Base-by-base conservation (phyloP, 106 monocot species). In the Acorus calamus region DNA sequence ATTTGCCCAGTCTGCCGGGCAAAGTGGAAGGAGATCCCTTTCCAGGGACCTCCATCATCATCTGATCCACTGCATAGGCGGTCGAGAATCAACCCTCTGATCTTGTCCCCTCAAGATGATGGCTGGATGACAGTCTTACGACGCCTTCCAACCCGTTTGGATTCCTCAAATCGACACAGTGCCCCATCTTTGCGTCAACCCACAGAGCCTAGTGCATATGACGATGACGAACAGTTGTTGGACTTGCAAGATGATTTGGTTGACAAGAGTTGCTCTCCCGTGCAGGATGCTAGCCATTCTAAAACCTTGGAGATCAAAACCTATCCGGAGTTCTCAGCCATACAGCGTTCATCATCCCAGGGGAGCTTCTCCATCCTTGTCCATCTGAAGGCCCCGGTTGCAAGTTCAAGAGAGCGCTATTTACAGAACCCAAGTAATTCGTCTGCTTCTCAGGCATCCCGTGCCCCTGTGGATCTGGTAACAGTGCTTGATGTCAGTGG, bases 401-500 rank as follows among this genome's bases (percentile, higher is more conserved):
- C 83, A 62, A 56, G 13, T 49, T 49, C 49, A 8, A 71, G 7
- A 41, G 54, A 66, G 5, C 50, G 14, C 2, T 50, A 59, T 42
- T 48, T 1, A 43, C 5, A 64, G 44, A 55, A 55, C 52, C 44
- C 50, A 64, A 4, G 50, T 61, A 4, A 59, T 9, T 44, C 59
- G 3, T 3, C 11, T 2, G 46, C 7, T 5, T 68, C 66, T 4
- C 74, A 78, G 13, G 65, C 71, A 14, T 67, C 67, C 11, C 84
- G 86, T 42, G 89, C 84, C 12, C 82, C 89, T 46, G 60, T 84
- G 10, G 94, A 94, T 67, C 78, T 94, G 7, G 84, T 94, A 11
- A 82, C 94, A 2, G 89, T 90, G 7, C 84, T 94, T 73, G 94
- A 94, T 68, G 79, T 82, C 57, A 94, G 94, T 67, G 94, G 86